phyloP scores from a whole-genome alignment of 2,329 filamentous ascomycete genomes.

The Neonectria punicea region DNA sequence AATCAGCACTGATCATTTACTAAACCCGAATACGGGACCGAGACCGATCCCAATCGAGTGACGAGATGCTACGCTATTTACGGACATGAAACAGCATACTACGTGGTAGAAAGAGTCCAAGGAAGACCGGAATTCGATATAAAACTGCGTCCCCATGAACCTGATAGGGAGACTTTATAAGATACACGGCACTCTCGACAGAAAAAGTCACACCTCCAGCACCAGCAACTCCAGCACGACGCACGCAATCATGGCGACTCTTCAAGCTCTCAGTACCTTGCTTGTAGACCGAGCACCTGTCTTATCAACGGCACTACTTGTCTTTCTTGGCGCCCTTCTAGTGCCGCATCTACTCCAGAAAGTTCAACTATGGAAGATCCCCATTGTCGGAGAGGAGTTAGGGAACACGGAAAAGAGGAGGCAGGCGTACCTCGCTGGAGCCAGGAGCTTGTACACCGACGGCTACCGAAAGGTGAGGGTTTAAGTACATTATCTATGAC shows the following conservation, averaged over 20 bases:
- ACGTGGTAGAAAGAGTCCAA: background rate
- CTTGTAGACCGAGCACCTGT: conserved; percentile 13
- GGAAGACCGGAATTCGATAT: background rate
- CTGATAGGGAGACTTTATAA: background rate
- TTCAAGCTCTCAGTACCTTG: background rate
- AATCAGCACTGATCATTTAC: background rate
- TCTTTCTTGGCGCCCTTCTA: background rate
- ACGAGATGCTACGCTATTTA: background rate
- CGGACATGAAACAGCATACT: background rate
- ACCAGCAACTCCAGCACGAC: background rate
- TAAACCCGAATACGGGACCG: conserved; percentile 16
- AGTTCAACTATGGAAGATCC: conserved; percentile 15
- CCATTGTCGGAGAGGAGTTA: conserved; percentile 18
- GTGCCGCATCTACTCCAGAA: background rate
- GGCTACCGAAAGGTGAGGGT: conserved; percentile 25
- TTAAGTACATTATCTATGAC: background rate
- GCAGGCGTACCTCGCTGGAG: conserved; percentile 26
- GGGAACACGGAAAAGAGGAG: conserved; percentile 27
- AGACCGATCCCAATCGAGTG: background rate
- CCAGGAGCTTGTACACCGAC: conserved; percentile 20
- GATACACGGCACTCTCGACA: background rate
- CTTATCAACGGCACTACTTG: background rate
- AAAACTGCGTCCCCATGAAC: background rate
- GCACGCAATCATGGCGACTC: conserved; percentile 13
- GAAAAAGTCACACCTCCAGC: background rate